These are phyloP conservation scores for Suhomyces bolitotheri DNA, from an alignment of 1,139 yeast species.

Conservation along the genomic window DNA sequence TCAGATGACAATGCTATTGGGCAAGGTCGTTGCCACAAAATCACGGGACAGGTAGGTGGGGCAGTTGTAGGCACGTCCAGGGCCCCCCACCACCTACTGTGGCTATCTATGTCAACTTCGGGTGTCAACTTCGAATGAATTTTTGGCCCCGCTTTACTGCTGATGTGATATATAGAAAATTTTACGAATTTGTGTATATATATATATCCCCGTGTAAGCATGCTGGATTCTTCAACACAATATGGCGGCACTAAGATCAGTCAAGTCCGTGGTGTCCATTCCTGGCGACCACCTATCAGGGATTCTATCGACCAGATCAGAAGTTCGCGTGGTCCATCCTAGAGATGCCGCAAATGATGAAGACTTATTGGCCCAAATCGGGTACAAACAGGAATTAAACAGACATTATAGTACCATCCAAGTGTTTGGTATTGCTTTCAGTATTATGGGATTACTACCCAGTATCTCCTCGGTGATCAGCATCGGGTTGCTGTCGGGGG, in stretches of 20 bases:
- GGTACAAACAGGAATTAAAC: constrained; percentile 52
- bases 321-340: constrained; percentile 22
- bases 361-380: constrained; percentile 52
- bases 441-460: constrained; percentile 55
- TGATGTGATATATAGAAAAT: too few species aligned
- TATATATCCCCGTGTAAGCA: too few species aligned
- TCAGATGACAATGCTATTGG: too few species aligned
- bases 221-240: too few species aligned
- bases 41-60: too few species aligned
- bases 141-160: too few species aligned
- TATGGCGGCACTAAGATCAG: constrained; percentile 9
- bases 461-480: constrained; percentile 42
- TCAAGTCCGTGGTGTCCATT: constrained; percentile 2
- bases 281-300: constrained; percentile 9
- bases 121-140: too few species aligned
- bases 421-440: constrained; percentile 54
- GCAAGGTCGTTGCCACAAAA: too few species aligned
- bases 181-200: too few species aligned
- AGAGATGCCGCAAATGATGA: constrained; percentile 37
- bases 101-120: too few species aligned
- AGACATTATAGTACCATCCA: constrained; percentile 50
- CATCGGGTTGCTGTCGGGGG: constrained; percentile 49
- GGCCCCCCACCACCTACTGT: too few species aligned
- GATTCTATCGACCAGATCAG: constrained; percentile 12
- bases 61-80: too few species aligned